Evolutionary conservation across 768 basidiomycete genomes (phyloP), one percentile per base, ranked within the genome.

Genomic region (Boletus bicolor): DNA sequence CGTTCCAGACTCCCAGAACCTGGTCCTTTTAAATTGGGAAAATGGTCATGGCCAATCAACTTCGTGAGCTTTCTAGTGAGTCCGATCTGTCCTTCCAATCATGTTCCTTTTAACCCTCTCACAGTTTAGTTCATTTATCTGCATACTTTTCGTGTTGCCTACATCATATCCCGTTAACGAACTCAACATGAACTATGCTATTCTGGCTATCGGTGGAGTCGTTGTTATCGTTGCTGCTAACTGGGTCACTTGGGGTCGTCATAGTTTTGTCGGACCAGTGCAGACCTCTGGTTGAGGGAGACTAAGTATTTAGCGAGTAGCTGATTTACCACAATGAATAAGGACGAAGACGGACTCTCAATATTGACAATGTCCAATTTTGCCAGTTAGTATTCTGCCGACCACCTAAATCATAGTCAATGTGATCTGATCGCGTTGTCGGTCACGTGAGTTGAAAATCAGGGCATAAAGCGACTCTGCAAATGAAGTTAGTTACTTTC

Each of bases 111-210:
- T 63, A 2, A 64, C 42, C 28, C 37, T 32, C 14, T 53, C 11
- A 42, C 58, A 82, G 80, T 84, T 84, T 64, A 72, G 73, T 12
- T 55, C 76, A 8, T 82, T 84, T 68, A 74, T 82, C 26, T 83
- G 81, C 63, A 63, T 81, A 5, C 73, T 83, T 4, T 83, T 83
- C 69, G 68, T 84, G 52, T 71, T 84, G 21, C 82, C 81, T 7
- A 84, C 81, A n/a, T 73, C 77, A 1, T 74, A 73, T 47, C 82
- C 82, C 0, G 80, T 82, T 19, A 77, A 68, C 38, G 56, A 70
- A 43, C 60, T 75, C 45, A 79, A 81, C 64, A 84, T 83, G 82
- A 83, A 84, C 64, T 83, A 84, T 56, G 73, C 82, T 0, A 70
- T 83, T 47, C 73, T 83, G 4, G 80, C 82, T 5, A 71, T 83